Evolutionary conservation across 2,329 filamentous ascomycete species (phyloP), one percentile per base, ranked within the genome.

Genomic region (Microascus cirrosus): DNA sequence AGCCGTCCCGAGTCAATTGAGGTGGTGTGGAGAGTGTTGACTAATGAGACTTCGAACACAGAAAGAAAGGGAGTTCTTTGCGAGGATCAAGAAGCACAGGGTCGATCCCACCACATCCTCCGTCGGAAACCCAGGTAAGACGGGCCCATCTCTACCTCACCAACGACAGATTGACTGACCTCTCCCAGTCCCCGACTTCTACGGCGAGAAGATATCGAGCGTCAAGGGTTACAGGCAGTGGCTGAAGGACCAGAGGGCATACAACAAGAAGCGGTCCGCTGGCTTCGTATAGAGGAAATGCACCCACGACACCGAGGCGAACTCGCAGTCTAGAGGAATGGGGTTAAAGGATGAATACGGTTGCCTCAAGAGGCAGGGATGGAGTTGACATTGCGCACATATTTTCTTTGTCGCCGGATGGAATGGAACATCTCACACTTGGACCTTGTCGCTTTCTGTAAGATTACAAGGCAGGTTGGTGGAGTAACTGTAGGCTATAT

Each of bases 201-300:
- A 99, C 68, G 94, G 94, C 66, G 94, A 99, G 77, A 97, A 96
- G 80, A 96, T 99, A 66, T 89, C 89, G 56, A 96, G 91, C 66
- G 90, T 97, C 24, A 80, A 85, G 57, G 92, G 90, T 53, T 99
- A 97, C 72, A 80, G 94, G 66, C 86, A 90, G 71, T 99, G 94
- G 94, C 75, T 99, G 67, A 97, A 96, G 79, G 94, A 99, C 69
- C 94, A 97, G 78, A 81, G 93, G 61, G 93, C 92, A 11, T 99
- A 96, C 76, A 96, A 95, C 76, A 91, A 91, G 78, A 95, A 95
- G 83, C 85, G 84, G 70, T 83, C 76, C 63, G 82, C 75, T 66
- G 18, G 36, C 36, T 84, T 85, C 71, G 73, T 85, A 62, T 86
- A 71, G 55, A 25, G 2, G 34, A 13, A 55, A 53, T 28, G 24